phyloP scores from a whole-genome alignment of 2,329 filamentous ascomycete genomes.

The Pseudogymnoascus sp. region DNA sequence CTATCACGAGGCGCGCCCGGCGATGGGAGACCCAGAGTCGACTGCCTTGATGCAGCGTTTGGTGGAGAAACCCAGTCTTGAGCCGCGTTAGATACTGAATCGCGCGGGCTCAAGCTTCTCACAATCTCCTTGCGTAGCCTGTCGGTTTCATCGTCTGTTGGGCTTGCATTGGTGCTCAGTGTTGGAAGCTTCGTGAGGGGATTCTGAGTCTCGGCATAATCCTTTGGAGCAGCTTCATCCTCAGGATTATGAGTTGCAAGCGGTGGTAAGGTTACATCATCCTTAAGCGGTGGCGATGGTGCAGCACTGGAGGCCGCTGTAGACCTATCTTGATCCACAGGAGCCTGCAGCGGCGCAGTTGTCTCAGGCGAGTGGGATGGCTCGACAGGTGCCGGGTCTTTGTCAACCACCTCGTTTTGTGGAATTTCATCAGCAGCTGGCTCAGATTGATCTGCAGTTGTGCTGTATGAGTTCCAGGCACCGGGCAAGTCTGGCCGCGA shows the following conservation, averaged over 20 bases:
- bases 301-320: conserved; percentile 27
- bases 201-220: conserved; percentile 10
- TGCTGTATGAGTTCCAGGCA: conserved; percentile 26
- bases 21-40: not conserved
- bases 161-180: conserved; percentile 17
- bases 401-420: conserved; percentile 11
- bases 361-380: not conserved
- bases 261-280: conserved; percentile 25
- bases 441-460: conserved; percentile 13
- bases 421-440: not conserved
- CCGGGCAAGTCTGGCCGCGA: conserved; percentile 23
- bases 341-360: conserved; percentile 14
- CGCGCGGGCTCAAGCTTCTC: conserved; percentile 51
- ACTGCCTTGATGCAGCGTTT: conserved; percentile 10
- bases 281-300: conserved; percentile 40
- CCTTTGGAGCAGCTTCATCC: conserved; percentile 4
- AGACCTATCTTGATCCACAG: not conserved
- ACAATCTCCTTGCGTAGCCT: conserved; percentile 66
- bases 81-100: conserved; percentile 23
- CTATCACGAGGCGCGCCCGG: conserved; percentile 40
- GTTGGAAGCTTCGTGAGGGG: conserved; percentile 16
- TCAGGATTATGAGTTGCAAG: conserved; percentile 13
- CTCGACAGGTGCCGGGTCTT: conserved; percentile 16
- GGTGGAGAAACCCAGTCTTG: conserved; percentile 12
- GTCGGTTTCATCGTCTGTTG: conserved; percentile 54